Conservation (phyloP, 2,329 filamentous ascomycete species). For the Rugonectria rugulosa region DNA sequence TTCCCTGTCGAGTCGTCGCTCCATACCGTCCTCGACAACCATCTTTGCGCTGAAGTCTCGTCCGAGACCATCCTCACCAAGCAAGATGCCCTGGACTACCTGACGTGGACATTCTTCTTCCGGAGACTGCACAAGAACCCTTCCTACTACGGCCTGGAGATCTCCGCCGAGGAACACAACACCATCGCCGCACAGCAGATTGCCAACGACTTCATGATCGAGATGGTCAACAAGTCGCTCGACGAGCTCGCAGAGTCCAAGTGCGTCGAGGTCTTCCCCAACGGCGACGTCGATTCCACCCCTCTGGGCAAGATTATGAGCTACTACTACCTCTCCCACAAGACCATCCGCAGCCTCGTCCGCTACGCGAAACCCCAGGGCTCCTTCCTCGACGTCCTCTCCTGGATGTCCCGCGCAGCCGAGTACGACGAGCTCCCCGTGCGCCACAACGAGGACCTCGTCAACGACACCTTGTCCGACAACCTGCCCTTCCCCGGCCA, state of each 20-base stretch:
- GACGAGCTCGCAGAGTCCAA: slow-evolving; percentile 82
- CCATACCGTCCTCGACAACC: slow-evolving; percentile 96
- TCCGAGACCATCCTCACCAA: slow-evolving; percentile 92
- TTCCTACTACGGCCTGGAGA: slow-evolving; percentile 95
- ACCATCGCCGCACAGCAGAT: slow-evolving; percentile 83
- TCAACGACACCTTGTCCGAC: slow-evolving; percentile 88
- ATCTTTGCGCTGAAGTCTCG: slow-evolving; percentile 93
- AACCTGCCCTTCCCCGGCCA: slow-evolving; percentile 73
- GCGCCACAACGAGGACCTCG: slow-evolving; percentile 96
- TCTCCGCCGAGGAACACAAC: slow-evolving; percentile 91
- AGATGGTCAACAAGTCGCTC: slow-evolving; percentile 88
- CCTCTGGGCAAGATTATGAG: slow-evolving; percentile 98
- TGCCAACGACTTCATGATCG: slow-evolving; percentile 94
- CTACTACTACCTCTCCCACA: slow-evolving; percentile 98
- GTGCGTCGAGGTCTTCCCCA: slow-evolving; percentile 83
- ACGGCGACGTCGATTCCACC: slow-evolving; percentile 89
- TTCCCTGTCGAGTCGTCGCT: slow-evolving; percentile 97
- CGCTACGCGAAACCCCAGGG: slow-evolving; percentile 77
- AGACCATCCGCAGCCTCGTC: slow-evolving; percentile 87
- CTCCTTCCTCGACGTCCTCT: slow-evolving; percentile 81
- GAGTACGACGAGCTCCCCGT: slow-evolving; percentile 99
- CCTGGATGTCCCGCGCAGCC: slow-evolving; percentile 91
- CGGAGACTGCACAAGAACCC: slow-evolving; percentile 96
- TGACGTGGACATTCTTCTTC: slow-evolving; percentile 99
- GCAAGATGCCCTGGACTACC: slow-evolving; percentile 95